Base-by-base conservation (phyloP, 495 filamentous ascomycete genomes). In the Talaromyces proteolyticus region DNA sequence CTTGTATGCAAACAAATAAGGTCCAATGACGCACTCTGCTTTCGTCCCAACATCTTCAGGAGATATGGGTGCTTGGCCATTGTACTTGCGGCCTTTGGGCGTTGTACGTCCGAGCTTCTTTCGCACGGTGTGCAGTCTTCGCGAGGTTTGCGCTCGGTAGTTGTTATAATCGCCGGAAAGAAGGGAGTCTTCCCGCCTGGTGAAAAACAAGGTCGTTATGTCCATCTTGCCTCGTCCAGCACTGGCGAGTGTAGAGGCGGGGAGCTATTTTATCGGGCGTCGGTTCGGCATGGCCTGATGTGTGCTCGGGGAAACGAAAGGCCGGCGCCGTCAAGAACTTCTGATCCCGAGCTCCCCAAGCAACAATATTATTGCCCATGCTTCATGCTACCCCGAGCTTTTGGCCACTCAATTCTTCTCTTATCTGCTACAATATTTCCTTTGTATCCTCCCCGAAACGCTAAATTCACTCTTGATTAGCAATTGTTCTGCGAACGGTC, bases 161-260 rank as follows among this genome's bases (percentile, higher is more conserved):
- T 85, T 85, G 66, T 80, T 82, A 70, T 95, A 91, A 66, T 96
- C 90, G 38, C 92, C 93, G 25, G 89, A 80, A 6, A 95, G 78
- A 39, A 95, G 80, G 5, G 85, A 88, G 58, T 87, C 81, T 61
- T 95, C 88, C 34, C 91, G 73, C 37, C 81, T 78, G 39, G 82
- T 80, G 59, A 87, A 79, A 49, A 97, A 75, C 51, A 87, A 91
- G 47, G 80, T 80, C 17, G 93, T 97, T 63, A 97, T 86, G 49
- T 97, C 91, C 93, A 99, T 97, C 47, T 96, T 49, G 49, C 26
- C 23, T 36, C n/a, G n/a, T n/a, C n/a, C n/a, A n/a, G 38, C 5
- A 47, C 29, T 20, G 12, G 11, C 20, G 21, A 42, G 41, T 21
- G 23, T 54, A 41, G 42, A 42, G 55, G 46, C 24, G 54, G 47